phyloP scores from a whole-genome alignment of 140 eudicot species.

The Anethum foeniculum region DNA sequence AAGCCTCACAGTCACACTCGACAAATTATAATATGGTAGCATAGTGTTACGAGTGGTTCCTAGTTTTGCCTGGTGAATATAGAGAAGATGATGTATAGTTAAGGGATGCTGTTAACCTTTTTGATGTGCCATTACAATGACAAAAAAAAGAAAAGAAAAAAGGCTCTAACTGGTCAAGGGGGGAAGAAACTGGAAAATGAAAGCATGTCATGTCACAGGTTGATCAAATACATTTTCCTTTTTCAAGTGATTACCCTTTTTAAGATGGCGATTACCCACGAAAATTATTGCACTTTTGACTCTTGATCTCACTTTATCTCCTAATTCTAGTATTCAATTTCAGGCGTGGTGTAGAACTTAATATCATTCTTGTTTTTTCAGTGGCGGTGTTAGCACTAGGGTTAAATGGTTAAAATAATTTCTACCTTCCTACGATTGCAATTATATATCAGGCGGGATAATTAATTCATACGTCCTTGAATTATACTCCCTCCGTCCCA shows the following conservation, averaged over 20 bases:
- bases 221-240: background rate
- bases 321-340: background rate
- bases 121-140: background rate
- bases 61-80: background rate
- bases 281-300: background rate
- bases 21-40: background rate
- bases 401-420: background rate
- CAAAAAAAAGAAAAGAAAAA: background rate
- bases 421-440: background rate
- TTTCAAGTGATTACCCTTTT: background rate
- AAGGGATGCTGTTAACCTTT: background rate
- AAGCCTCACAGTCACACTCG: background rate
- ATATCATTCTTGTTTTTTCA: background rate
- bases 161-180: background rate
- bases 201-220: constrained; percentile 3
- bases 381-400: background rate
- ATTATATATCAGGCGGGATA: background rate
- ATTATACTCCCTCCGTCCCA: too few species aligned
- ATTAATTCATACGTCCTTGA: too few species aligned
- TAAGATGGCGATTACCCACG: background rate
- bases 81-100: background rate
- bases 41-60: background rate
- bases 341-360: background rate
- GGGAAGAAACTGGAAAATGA: background rate
- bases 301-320: background rate